Evolutionary conservation across 2,329 filamentous ascomycete species (phyloP).

Genomic region (Neophaeococcomyces mojaviensis): DNA sequence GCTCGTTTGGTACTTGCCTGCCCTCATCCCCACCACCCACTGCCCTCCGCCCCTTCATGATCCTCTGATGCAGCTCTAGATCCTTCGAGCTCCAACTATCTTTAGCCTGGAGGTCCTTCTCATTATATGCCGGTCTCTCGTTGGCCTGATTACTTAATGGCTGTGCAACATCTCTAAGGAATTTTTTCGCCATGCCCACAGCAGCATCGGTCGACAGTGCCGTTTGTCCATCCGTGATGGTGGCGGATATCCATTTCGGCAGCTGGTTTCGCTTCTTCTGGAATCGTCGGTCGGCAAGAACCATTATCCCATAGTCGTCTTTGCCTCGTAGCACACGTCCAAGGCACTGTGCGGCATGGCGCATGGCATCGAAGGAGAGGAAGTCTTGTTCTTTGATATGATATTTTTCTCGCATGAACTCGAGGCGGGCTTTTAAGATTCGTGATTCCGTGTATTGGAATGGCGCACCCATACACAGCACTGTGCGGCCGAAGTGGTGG

Average conservation of each 20-base stretch:
- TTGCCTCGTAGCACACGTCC: constrained; percentile 92
- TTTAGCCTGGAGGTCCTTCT: constrained; percentile 50
- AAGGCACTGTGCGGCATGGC: constrained; percentile 94
- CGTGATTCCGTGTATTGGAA: constrained; percentile 98
- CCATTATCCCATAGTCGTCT: constrained; percentile 99
- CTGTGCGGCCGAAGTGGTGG: constrained; percentile 93
- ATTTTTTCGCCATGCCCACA: constrained; percentile 78
- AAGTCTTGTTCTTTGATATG: constrained; percentile 97
- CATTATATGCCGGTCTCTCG: constrained; percentile 40
- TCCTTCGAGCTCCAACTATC: constrained; percentile 84
- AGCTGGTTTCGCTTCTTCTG: constrained; percentile 84
- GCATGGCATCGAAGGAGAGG: constrained; percentile 96
- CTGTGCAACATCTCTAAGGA: constrained; percentile 84
- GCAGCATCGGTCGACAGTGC: constrained; percentile 96
- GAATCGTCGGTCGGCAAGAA: constrained; percentile 87
- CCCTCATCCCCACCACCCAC: constrained; percentile 33
- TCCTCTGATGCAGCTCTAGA: constrained; percentile 62
- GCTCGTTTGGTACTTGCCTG: constrained; percentile 15
- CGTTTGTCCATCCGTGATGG: constrained; percentile 72
- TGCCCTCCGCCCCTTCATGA: constrained; percentile 52
- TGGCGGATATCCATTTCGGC: constrained; percentile 94
- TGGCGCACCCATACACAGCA: constrained; percentile 91
- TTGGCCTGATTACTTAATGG: constrained; percentile 76
- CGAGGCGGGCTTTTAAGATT: constrained; percentile 88
- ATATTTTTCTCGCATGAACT: constrained; percentile 95